Evolutionary conservation across 805 yeast species (phyloP), one percentile per base, ranked within the genome.

Genomic region (Lipomyces japonicus): DNA sequence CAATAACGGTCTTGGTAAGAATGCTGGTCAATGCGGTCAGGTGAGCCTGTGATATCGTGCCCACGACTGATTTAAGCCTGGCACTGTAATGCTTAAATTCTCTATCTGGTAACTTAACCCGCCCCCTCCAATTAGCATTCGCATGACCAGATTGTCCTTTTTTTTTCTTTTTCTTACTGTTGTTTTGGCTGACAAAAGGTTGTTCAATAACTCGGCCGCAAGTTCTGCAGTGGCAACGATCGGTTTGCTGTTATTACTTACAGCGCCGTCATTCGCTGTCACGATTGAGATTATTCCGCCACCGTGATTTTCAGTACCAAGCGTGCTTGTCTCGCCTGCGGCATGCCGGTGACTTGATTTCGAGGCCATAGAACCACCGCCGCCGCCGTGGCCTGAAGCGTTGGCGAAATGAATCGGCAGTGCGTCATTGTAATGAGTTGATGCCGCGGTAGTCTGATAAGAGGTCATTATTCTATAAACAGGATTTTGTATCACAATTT

Each of bases 381-480:
- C 39, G 21, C 39, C 16, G 21, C 21, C 21, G 21, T 35, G n/a
- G n/a, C n/a, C n/a, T n/a, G 39, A 30, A 24, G 55, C 44, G 31
- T 24, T 42, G 18, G 48, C 55, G 35, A 51, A 48, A 30, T 48
- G 53, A 21, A 51, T 48, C n/a, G 53, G 53, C 28, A 44, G 42
- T 16, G 53, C 47, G 42, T 53, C 58, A 42, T 53, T 53, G 36
- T 53, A 53, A 28, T 51, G 51, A 14, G 50, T 46, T 0, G 58
- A 52, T 10, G 58, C 55, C 3, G 45, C 44, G 3, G 37, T 50
- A 6, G 56, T 37, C 41, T 53, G 58, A 39, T 53, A 53, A 5
- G 58, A 53, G 9, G 58, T 46, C 58, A 53, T 53, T 4, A 12
- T n/a, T n/a, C n/a, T n/a, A n/a, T n/a, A n/a, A n/a, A n/a, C n/a